Evolutionary conservation across 2,329 filamentous ascomycete species (phyloP), one percentile per base, ranked within the genome.

Genomic region (Dryadomyces quercus-mongolicae): DNA sequence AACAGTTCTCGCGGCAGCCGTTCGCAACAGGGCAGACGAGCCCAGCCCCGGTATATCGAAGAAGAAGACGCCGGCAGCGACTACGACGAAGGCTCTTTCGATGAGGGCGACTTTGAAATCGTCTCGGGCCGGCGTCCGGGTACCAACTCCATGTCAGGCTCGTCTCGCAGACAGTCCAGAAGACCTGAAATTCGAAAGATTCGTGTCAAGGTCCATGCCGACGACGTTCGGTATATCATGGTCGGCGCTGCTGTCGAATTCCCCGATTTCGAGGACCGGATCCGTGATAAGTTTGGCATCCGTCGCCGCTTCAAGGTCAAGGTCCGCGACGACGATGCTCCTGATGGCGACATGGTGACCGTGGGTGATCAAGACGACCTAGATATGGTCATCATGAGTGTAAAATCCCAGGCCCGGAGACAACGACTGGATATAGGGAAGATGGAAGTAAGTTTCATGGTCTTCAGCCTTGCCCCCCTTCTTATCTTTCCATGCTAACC

Each of bases 341-440:
- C 80, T 0, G 76, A 85, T 54, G 46, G 86, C 3, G 92, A 97
- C 64, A 92, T 96, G 86, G 94, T 98, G 64, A 96, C 92, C 36
- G 85, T 98, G 81, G 90, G 86, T 34, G 93, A 98, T 67, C 88
- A 96, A 68, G 93, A 98, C 64, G 93, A 98, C 71, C 71, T 96
- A 58, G 91, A 97, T 51, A 87, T 96, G 82, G 83, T 88, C 31
- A 76, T 97, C 53, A 78, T 80, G 67, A 78, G 74, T 49, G 83
- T 84, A 7, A 87, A 82, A 67, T 78, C 78, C 51, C 71, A 74
- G 56, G 90, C 86, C 49, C 81, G 76, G 70, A 86, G 80, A 67
- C 85, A 92, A 65, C 80, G 83, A 62, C 76, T 78, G 58, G 91
- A 95, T 59, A 86, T 90, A 74, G 90, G 88, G 52, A 96, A 95